Evolutionary conservation across 176 grass and related monocot genomes (phyloP).

Genomic region (maize (Zea mays)): DNA sequence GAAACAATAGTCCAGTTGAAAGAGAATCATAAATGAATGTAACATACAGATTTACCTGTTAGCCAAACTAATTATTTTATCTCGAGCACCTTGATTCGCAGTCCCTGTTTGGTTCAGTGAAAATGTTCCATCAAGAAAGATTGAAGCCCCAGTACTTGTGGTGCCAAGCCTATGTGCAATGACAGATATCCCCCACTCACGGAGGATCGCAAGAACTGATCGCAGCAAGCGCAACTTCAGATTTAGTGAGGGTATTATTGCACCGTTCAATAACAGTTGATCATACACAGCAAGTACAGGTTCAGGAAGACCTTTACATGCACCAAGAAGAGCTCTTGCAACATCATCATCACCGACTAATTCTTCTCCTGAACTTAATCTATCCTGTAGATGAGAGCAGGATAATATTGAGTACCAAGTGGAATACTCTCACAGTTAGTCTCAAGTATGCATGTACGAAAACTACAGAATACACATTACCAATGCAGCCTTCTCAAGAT

Average conservation of each 20-base stretch:
- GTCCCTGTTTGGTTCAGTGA: constrained; percentile 59
- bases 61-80: constrained; percentile 89
- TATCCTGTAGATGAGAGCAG: constrained; percentile 61
- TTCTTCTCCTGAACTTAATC: constrained; percentile 77
- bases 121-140: constrained; percentile 61
- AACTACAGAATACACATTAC: constrained; percentile 51
- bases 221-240: constrained; percentile 83
- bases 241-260: constrained; percentile 69
- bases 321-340: constrained; percentile 78
- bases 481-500: constrained; percentile 93
- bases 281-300: constrained; percentile 84
- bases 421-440: constrained; percentile 13
- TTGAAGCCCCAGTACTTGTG: constrained; percentile 58
- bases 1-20: background rate
- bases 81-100: constrained; percentile 57
- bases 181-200: constrained; percentile 74
- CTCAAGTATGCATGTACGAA: constrained; percentile 13
- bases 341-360: constrained; percentile 88
- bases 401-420: constrained; percentile 20
- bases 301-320: constrained; percentile 71
- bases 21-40: background rate
- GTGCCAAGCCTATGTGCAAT: constrained; percentile 64
- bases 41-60: constrained; percentile 56
- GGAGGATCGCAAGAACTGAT: constrained; percentile 78
- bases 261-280: constrained; percentile 82